Base-by-base conservation (phyloP, 225 moss, liverwort and hornwort genomes). In the Lunularia cruciata region DNA sequence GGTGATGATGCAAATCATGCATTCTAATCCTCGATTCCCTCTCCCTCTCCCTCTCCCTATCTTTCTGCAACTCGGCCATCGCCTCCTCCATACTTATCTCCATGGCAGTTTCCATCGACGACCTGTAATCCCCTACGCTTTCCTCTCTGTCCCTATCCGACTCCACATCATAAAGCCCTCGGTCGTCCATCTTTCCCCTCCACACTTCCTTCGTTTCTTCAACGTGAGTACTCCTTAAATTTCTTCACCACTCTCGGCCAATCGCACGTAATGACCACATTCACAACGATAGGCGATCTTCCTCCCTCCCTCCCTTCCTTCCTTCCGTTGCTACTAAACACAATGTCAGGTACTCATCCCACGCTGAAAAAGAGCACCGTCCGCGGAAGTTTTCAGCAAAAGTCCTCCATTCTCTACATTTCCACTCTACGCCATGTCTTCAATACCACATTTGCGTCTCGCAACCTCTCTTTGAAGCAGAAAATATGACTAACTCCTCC, bases 31-130 rank as follows among this genome's bases (percentile, higher is more conserved):
- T 49, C 20, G 64, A 48, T 47, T 71, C 70, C 27, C 53, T 46
- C 27, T 71, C 79, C 42, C 75, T 52, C 32, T 75, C 67, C 30
- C 38, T 60, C 8, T 37, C n/a, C n/a, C n/a, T n/a, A n/a, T n/a
- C n/a, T n/a, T n/a, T n/a, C 9, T 71, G 69, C 58, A 79, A 60
- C 56, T 42, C 70, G 58, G 68, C 46, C 0, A 79, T 43, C 5
- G 79, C 74, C 37, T 67, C 67, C 51, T 67, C 67, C 67, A 67
- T 52, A 22, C 48, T 65, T 6, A 65, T 65, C 31, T 65, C 65
- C 65, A 65, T 65, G 3, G 65, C 65, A 9, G 65, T 47, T 48
- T 77, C 77, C 67, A 77, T 66, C 30, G 72, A 26, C 11, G 72
- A 49, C 34, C 69, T 63, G 49, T 73, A 74, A 58, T 57, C 57